Evolutionary conservation across 2,329 filamentous ascomycete species (phyloP).

Genomic region (Sarocladium strictum): DNA sequence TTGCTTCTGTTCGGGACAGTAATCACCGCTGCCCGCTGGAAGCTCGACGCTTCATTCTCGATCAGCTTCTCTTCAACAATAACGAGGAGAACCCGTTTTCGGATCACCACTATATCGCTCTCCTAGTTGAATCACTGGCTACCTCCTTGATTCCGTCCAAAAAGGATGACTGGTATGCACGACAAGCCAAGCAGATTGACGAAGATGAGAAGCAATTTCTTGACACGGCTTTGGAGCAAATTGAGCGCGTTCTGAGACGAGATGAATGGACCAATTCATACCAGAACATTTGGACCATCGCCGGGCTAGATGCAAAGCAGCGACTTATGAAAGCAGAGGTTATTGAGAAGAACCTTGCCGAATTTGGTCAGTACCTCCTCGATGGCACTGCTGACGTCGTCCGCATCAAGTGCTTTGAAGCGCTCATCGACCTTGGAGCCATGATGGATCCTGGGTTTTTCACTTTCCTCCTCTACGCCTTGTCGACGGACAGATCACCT

Average conservation of each 20-base stretch:
- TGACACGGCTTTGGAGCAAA: slow-evolving; percentile 51
- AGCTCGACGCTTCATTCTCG: slow-evolving; percentile 78
- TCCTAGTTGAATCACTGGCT: slow-evolving; percentile 40
- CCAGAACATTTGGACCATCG: slow-evolving; percentile 60
- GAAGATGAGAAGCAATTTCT: slow-evolving; percentile 44
- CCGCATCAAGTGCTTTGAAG: slow-evolving; percentile 60
- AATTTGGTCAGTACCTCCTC: slow-evolving; percentile 59
- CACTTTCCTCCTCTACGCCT: slow-evolving; percentile 48
- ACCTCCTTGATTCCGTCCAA: slow-evolving; percentile 9
- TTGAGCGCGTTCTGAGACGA: slow-evolving; percentile 60
- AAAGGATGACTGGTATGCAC: slow-evolving; percentile 33
- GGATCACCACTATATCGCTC: slow-evolving; percentile 83
- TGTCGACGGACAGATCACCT: slow-evolving; percentile 58
- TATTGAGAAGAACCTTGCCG: slow-evolving; percentile 45
- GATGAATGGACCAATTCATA: slow-evolving; percentile 65
- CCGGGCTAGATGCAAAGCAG: slow-evolving; percentile 56
- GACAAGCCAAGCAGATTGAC: slow-evolving; percentile 38
- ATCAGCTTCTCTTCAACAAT: slow-evolving; percentile 89
- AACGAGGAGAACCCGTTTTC: slow-evolving; percentile 86
- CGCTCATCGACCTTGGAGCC: slow-evolving; percentile 56
- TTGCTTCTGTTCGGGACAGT: slow-evolving; percentile 70
- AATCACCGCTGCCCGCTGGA: slow-evolving; percentile 71
- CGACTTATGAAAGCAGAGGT: slow-evolving; percentile 59
- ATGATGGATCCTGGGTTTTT: slow-evolving; percentile 50
- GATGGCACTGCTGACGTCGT: slow-evolving; percentile 58